Conservation (phyloP, 2,329 filamentous ascomycete species). For the Didymella sp. region DNA sequence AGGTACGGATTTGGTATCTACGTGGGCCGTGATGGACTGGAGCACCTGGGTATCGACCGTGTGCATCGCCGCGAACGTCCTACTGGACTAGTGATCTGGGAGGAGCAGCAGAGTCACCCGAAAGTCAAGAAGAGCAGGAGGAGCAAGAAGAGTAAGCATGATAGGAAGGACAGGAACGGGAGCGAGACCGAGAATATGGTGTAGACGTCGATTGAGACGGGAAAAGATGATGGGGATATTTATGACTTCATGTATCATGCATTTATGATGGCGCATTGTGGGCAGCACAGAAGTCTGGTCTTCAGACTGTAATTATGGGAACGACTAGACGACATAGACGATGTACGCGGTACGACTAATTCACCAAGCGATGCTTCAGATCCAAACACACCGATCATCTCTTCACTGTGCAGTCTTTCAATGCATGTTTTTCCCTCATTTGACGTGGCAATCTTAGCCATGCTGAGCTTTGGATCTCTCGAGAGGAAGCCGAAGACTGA, state of each 20-base stretch:
- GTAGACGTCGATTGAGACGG: neutral
- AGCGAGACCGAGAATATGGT: conserved; percentile 11
- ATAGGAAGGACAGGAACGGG: neutral
- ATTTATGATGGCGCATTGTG: conserved; percentile 7
- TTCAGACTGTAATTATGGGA: neutral
- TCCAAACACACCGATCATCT: neutral
- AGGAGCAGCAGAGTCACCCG: conserved; percentile 37
- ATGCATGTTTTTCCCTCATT: too few relatives aligned
- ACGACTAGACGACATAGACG: conserved; percentile 8
- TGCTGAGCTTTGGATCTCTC: too few relatives aligned
- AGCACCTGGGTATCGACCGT: conserved; percentile 67
- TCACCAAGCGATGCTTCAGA: neutral
- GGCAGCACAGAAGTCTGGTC: neutral
- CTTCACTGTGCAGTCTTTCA: too few relatives aligned
- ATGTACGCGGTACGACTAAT: neutral
- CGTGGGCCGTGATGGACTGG: conserved; percentile 64
- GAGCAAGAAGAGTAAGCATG: conserved; percentile 6
- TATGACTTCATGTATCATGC: conserved; percentile 5
- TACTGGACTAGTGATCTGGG: conserved; percentile 47
- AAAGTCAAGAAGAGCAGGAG: neutral
- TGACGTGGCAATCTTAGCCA: too few relatives aligned
- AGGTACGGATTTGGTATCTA: conserved; percentile 65
- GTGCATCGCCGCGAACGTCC: conserved; percentile 51
- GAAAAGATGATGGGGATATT: neutral
- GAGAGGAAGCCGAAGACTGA: too few relatives aligned